Percentiles rank a stretch among this genome's conserved stretches.
Conservation (phyloP, 2,329 filamentous ascomycete species). For the Myriosclerotinia duriaeana region DNA sequence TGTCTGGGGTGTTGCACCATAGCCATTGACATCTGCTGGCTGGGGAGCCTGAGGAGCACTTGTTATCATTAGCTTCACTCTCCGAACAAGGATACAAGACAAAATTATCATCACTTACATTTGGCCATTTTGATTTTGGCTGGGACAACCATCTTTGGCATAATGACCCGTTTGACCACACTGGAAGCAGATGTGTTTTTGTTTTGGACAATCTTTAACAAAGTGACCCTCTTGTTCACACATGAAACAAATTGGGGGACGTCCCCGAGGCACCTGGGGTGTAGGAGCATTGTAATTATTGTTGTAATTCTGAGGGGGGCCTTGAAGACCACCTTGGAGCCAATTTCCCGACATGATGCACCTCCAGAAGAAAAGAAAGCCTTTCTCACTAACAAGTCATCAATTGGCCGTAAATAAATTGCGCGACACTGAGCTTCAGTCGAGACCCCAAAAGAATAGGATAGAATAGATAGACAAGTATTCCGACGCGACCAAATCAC, state of each 20-base stretch:
- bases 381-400: constrained; percentile 28
- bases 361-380: constrained; percentile 18
- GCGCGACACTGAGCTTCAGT: constrained; percentile 9
- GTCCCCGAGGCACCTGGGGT: constrained; percentile 25
- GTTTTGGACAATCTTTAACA: constrained; percentile 54
- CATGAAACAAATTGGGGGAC: constrained; percentile 52
- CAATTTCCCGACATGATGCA: constrained; percentile 34
- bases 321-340: constrained; percentile 31
- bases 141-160: constrained; percentile 51
- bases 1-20: constrained; percentile 13
- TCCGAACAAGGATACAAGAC: constrained; percentile 8
- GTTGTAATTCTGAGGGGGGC: constrained; percentile 25
- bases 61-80: constrained; percentile 19
- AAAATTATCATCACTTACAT: constrained; percentile 47
- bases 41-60: constrained; percentile 18
- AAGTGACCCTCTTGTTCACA: constrained; percentile 54
- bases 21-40: constrained; percentile 11
- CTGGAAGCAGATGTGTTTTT: constrained; percentile 54
- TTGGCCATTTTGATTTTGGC: constrained; percentile 49
- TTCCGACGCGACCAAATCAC: constrained; percentile 20
- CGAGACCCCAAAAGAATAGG: not conserved
- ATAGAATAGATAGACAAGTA: constrained; percentile 4
- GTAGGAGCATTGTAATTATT: constrained; percentile 20
- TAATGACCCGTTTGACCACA: constrained; percentile 54
- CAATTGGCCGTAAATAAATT: constrained; percentile 3